Base-by-base conservation (phyloP, 495 filamentous ascomycete species). In the Aspergillus taichungensis region DNA sequence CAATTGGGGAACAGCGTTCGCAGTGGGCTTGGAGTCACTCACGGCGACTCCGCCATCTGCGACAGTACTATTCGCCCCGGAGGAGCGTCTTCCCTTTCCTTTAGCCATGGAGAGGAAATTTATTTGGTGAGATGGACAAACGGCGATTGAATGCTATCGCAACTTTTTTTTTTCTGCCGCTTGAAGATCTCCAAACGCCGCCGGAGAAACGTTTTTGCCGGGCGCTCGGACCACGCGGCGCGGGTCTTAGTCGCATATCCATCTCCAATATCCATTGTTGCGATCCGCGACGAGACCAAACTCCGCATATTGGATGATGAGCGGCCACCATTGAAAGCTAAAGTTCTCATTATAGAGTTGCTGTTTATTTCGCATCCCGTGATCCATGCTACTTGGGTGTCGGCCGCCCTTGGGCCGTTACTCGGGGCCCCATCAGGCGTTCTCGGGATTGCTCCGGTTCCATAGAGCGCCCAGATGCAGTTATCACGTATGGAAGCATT, bases 1-100 rank as follows among this genome's bases (percentile, higher is more conserved):
- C 30, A 84, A 71, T 40, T 67, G 58, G 27, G 75, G 72, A 48
- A 73, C 50, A 40, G 43, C 47, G 37, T 51, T 57, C n/a, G 49
- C 49, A 28, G 46, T 49, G 12, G 60, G 24, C 13, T 56, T 61
- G 42, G 58, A 33, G 28, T 57, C 48, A 6, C 59, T 60, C 40
- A 43, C 34, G 6, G 50, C 24, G 34, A 42, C 46, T 13, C 38
- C 49, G 37, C 37, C 47, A 18, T 60, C 50, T 13, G 53, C 41
- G 11, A 47, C 37, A 39, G 37, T 43, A 24, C 51, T 40, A 45
- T 62, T 59, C 29, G 63, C 57, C 48, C 67, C 63, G 14, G 66
- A 62, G 28, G 60, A 60, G 52, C 54, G 53, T 45, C 67, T 75
- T 43, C 59, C 68, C 52, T 68, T 68, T 43, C 56, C 64, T 59